phyloP scores from a whole-genome alignment of 148 eudicot genomes.

The Salicornia ramosissima region DNA sequence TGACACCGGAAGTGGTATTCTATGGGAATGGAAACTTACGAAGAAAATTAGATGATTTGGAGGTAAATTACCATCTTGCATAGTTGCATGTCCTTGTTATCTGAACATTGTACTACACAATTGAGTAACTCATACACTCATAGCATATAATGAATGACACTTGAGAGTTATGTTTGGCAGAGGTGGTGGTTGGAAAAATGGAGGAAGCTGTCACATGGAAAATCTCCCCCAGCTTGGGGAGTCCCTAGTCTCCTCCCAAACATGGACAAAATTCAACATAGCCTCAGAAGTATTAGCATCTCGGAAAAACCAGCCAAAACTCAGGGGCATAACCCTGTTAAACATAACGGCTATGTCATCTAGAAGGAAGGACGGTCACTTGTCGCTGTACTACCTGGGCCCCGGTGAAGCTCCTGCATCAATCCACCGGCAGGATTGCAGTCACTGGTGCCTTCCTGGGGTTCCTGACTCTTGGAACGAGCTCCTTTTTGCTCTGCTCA shows the following conservation, averaged over 20 bases:
- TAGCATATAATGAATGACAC: too few relatives aligned
- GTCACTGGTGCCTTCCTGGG: conserved; percentile 98
- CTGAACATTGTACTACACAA: too few relatives aligned
- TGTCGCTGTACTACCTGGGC: conserved; percentile 75
- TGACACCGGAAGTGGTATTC: too few relatives aligned
- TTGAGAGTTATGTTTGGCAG: conserved; percentile 32
- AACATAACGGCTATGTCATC: conserved; percentile 68
- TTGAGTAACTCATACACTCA: too few relatives aligned
- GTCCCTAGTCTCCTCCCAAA: conserved; percentile 48
- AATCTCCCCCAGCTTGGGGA: conserved; percentile 68
- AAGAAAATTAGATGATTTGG: too few relatives aligned
- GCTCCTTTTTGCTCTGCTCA: conserved; percentile 65
- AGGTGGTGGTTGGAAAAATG: conserved; percentile 84
- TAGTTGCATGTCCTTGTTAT: not conserved
- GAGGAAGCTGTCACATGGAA: conserved; percentile 82
- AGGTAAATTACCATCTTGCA: too few relatives aligned
- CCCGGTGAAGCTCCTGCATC: conserved; percentile 53
- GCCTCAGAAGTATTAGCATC: conserved; percentile 38
- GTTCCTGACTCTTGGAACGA: conserved; percentile 95
- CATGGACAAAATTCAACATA: conserved; percentile 48
- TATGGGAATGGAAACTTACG: too few relatives aligned
- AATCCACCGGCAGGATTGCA: conserved; percentile 73
- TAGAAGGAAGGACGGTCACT: conserved; percentile 80
- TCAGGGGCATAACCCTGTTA: conserved; percentile 35
- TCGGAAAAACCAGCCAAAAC: conserved; percentile 20